Evolutionary conservation across 306 rosid species (phyloP), one percentile per base, ranked within the genome.

Genomic region (Macrotyloma uniflorum): DNA sequence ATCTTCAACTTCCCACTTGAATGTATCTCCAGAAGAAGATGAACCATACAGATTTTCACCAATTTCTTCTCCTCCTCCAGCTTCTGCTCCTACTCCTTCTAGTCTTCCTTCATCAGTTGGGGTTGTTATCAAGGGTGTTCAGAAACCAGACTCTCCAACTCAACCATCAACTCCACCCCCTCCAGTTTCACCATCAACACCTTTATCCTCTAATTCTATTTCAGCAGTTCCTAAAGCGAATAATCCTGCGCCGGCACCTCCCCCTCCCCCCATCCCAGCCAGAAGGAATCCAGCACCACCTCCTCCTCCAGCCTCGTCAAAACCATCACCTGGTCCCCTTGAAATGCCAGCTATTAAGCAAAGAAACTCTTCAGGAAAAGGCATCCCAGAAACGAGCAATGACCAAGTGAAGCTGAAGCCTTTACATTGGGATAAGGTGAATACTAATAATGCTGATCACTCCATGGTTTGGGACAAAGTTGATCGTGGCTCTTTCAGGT

Each of bases 391-490:
- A 46, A 46, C 74, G 14, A 82, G 74, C 83, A 77, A 72, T 74
- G 88, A 72, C 70, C 87, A 82, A 45, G 88, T 92, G 38, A 91
- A 89, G 67, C 57, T 95, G 88, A 92, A 91, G 92, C 95, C 98
- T 16, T 59, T 92, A 81, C 98, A 92, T 81, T 89, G 98, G 97
- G 98, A 94, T 74, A 94, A 92, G 80, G 92, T 91, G 82, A 92
- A 80, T 73, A 88, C 91, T 53, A 80, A 90, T 79, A 80, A 90
- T 84, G 70, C 86, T 33, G 90, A 90, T 71, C 96, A 85, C 84
- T 95, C 98, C 50, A 92, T 95, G 98, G 97, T 92, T 43, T 95
- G 98, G 98, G 97, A 95, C 86, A 95, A 88, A 79, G 86, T 89
- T 20, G 90, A 81, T 62, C 79, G 80, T 5, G 98, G 96, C 11